A percentile compares a stretch with the other conserved stretches of the same genome.
Conservation (phyloP, 305 asterid genomes). For the Salvia sclarea region DNA sequence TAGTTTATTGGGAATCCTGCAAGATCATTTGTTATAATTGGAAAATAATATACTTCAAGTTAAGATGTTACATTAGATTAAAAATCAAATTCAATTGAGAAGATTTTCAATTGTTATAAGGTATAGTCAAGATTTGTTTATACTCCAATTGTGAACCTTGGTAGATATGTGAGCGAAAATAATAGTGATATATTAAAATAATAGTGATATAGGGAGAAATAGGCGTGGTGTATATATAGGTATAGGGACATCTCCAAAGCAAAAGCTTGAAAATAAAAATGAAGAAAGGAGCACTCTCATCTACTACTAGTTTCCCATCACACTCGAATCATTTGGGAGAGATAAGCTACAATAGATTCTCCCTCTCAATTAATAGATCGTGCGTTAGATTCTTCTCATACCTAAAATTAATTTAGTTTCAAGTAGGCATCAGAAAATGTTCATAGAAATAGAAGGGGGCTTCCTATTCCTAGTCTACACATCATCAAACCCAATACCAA, state of each 20-base stretch:
- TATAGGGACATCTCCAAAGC: conserved; percentile 2
- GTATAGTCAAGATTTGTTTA: no score
- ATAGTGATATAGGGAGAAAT: background rate
- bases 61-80: no score
- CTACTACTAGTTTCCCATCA: conserved; percentile 24
- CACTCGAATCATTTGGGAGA: conserved; percentile 1
- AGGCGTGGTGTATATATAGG: background rate
- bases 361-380: background rate
- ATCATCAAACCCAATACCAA: background rate
- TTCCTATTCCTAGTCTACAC: no score
- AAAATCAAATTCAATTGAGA: no score
- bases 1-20: no score
- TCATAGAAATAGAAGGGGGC: no score
- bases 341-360: background rate
- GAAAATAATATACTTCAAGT: no score
- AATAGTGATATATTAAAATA: no score
- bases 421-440: no score
- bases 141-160: no score
- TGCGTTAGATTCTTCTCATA: background rate
- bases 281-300: background rate
- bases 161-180: background rate
- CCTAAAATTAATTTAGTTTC: background rate
- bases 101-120: no score
- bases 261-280: background rate
- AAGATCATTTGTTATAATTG: no score